Percentiles rank a stretch among this genome's conserved stretches.
Conservation (phyloP, 2,329 filamentous ascomycete species). For the Pleurostoma richardsiae region DNA sequence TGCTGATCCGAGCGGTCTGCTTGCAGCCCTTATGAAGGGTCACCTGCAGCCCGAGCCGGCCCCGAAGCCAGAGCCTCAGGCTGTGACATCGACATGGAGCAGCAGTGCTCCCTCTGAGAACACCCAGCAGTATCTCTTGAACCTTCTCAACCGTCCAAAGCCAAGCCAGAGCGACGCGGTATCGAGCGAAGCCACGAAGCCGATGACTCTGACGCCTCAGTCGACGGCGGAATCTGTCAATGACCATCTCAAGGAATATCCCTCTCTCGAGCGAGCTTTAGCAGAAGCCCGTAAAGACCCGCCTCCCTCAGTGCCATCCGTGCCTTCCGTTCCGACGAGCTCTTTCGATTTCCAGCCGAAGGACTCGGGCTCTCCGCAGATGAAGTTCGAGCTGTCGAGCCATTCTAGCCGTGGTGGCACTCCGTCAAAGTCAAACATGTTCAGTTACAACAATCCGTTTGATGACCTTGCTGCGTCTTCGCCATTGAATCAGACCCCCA, state of each 20-base stretch:
- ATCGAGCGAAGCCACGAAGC: constrained; percentile 38
- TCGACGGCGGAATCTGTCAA: constrained; percentile 22
- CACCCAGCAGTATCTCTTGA: constrained; percentile 80
- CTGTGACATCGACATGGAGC: constrained; percentile 31
- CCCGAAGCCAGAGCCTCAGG: constrained; percentile 15
- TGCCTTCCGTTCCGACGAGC: constrained; percentile 4
- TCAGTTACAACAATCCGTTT: constrained; percentile 30
- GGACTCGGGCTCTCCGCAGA: constrained; percentile 13
- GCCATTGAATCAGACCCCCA: constrained; percentile 35
- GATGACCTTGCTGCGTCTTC: constrained; percentile 35
- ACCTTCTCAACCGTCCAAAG: constrained; percentile 77
- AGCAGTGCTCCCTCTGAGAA: constrained; percentile 54
- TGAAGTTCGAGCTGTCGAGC: constrained; percentile 16
- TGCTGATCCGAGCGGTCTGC: constrained; percentile 51
- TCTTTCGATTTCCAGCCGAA: constrained; percentile 20
- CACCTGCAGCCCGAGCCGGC: constrained; percentile 39
- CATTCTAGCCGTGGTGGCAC: constrained; percentile 19
- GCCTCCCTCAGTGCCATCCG: background rate
- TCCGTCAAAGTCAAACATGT: constrained; percentile 21
- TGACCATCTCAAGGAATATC: background rate
- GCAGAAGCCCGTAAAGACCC: constrained; percentile 10
- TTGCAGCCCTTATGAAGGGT: constrained; percentile 58
- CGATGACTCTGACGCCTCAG: constrained; percentile 39
- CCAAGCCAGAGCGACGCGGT: constrained; percentile 52
- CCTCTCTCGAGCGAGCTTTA: constrained; percentile 6